These are phyloP conservation scores for Leccinum cinnamomeum DNA, from an alignment of 1,284 basidiomycete species.

Conservation along the genomic window DNA sequence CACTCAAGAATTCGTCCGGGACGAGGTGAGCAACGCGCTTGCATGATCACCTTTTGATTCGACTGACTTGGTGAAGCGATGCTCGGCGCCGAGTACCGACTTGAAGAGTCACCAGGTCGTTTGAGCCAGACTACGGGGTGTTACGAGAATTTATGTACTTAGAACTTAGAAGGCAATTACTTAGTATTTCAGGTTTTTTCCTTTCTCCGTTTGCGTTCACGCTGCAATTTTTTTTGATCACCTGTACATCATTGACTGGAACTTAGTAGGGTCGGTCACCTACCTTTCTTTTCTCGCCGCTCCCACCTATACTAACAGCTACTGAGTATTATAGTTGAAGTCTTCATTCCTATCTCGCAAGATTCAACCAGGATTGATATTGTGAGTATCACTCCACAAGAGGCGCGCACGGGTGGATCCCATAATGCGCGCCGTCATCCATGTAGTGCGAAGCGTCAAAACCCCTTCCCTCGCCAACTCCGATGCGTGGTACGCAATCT, in stretches of 20 bases:
- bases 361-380: too few species aligned
- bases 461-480: background rate
- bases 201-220: slow-evolving; percentile 1
- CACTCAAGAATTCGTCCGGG: slow-evolving; percentile 32
- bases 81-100: slow-evolving; percentile 19
- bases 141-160: slow-evolving; percentile 1
- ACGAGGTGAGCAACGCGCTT: slow-evolving; percentile 27
- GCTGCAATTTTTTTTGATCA: slow-evolving; percentile 9
- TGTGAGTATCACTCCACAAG: too few species aligned
- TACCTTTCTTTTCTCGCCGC: slow-evolving; percentile 2
- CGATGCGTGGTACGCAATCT: background rate
- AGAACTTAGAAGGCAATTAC: slow-evolving; percentile 1
- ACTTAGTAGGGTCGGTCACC: slow-evolving; percentile 11
- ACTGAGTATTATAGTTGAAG: background rate
- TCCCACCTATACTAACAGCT: background rate
- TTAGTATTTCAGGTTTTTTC: slow-evolving; percentile 4
- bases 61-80: slow-evolving; percentile 18
- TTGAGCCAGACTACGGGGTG: background rate
- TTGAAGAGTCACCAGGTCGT: slow-evolving; percentile 25
- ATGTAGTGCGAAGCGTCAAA: background rate
- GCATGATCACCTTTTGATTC: background rate
- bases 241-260: slow-evolving; percentile 23
- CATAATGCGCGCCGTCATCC: background rate
- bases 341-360: too few species aligned
- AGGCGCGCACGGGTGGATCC: background rate